Evolutionary conservation across 805 yeast species (phyloP).

Genomic region (Starmera dryadoides): DNA sequence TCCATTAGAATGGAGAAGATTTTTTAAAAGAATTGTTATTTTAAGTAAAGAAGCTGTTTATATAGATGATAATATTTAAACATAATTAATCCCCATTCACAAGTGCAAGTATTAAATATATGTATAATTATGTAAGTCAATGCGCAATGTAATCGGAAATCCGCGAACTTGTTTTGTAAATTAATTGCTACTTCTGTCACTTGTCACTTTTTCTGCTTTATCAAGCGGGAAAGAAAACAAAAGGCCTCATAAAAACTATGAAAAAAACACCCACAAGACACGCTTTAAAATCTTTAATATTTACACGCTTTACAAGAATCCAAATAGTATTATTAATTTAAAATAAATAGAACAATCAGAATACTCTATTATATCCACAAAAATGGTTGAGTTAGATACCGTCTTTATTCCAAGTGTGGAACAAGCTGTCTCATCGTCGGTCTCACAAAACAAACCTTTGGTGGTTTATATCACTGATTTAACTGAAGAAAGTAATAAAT

Average conservation of each 20-base stretch:
- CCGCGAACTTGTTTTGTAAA: not conserved
- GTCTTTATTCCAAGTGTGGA: slow-evolving; percentile 23
- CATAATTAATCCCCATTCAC: not conserved
- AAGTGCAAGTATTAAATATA: too few relatives aligned
- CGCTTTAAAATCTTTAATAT: too few relatives aligned
- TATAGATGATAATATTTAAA: slow-evolving; percentile 22
- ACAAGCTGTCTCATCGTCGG: slow-evolving; percentile 33
- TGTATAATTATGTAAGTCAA: too few relatives aligned
- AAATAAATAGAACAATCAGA: too few relatives aligned
- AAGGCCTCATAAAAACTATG: too few relatives aligned
- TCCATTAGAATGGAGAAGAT: slow-evolving; percentile 67
- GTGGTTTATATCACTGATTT: slow-evolving; percentile 29
- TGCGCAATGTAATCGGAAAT: not conserved
- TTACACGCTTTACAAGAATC: too few relatives aligned
- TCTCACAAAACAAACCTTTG: slow-evolving; percentile 28
- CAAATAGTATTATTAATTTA: too few relatives aligned
- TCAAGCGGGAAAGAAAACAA: too few relatives aligned
- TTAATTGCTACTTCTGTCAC: too few relatives aligned
- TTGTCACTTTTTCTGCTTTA: too few relatives aligned
- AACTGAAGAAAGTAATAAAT: slow-evolving; percentile 16
- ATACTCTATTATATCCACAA: not conserved
- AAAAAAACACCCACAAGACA: too few relatives aligned
- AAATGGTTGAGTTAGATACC: slow-evolving; percentile 9
- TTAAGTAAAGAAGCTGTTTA: slow-evolving; percentile 52
- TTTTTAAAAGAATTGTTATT: slow-evolving; percentile 50